Base-by-base conservation (phyloP, 441 rosid genomes). In the Populus hybrid region DNA sequence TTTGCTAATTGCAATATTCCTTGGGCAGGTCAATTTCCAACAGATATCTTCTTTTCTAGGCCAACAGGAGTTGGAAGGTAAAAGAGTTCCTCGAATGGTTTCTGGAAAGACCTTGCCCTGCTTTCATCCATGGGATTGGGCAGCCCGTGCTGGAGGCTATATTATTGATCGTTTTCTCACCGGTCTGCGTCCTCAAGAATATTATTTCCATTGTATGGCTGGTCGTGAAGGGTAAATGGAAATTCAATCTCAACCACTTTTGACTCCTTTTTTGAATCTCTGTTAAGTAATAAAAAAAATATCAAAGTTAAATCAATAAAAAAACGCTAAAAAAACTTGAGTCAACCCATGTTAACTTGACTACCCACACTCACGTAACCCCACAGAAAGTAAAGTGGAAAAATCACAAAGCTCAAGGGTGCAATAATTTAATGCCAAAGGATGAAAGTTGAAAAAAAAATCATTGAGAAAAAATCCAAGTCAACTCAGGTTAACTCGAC, bases 191-290 rank as follows among this genome's bases (percentile, higher is more conserved):
- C 99, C 98, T 36, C 99, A 97, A 88, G 99, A 94, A 84, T 97
- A 97, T 87, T 97, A 93, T 84, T 97, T 94, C 84, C 99, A 97
- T 84, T 97, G 99, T 88, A 97, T 97, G 99, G 98, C 99, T 83
- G 99, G 99, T 72, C 95, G 99, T 80, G 98, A 97, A 87, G 99
- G 99, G 99, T 97, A 91, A 88, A 75, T 69, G 67, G 10, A 74
- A 40, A 76, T 71, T 69, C 40, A 45, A 42, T 70, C 36, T 81
- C 35, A 56, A 53, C n/a, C 56, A 33, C 61, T 80, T 66, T 53
- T 36, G 21, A 11, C 40, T 28, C 64, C 7, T 67, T 40, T 8
- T 61, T 26, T 33, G 45, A 23, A 68, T 26, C 64, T 71, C 20
- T 76, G 14, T 70, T 67, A n/a, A n/a, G n/a, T n/a, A n/a, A 33